Conservation (phyloP, 1,284 basidiomycete species). For the Violaceomyces palustris region DNA sequence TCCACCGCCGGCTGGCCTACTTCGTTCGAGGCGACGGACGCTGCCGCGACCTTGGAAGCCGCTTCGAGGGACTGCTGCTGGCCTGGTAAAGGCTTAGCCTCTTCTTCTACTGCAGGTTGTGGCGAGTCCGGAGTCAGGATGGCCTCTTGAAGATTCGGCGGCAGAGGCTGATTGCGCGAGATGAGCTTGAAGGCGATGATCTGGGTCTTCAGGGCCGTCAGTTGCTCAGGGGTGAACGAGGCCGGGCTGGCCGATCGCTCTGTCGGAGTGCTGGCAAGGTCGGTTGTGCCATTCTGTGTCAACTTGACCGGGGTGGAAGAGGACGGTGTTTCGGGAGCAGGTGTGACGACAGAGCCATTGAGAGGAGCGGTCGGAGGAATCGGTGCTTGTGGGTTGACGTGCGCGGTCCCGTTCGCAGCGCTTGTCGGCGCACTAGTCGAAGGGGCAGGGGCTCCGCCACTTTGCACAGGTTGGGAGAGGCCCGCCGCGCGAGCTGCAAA, state of each 20-base stretch:
- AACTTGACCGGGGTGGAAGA: background rate
- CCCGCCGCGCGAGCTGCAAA: too few species aligned
- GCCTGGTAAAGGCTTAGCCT: constrained; percentile 56
- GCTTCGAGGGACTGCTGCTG: constrained; percentile 59
- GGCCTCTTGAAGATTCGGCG: constrained; percentile 72
- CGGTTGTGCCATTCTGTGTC: constrained; percentile 1
- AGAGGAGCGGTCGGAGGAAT: constrained; percentile 2
- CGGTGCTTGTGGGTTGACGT: background rate
- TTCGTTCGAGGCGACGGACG: constrained; percentile 56
- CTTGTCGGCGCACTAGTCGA: too few species aligned
- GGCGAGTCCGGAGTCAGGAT: constrained; percentile 57
- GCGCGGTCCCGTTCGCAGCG: background rate
- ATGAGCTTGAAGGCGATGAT: constrained; percentile 85
- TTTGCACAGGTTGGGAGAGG: too few species aligned
- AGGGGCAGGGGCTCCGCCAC: too few species aligned
- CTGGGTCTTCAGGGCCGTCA: constrained; percentile 77
- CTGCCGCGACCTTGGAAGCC: constrained; percentile 72
- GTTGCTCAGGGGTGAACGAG: constrained; percentile 68
- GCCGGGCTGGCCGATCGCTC: constrained; percentile 26
- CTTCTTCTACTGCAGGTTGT: constrained; percentile 12
- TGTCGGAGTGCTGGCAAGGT: constrained; percentile 6
- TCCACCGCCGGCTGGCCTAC: too few species aligned
- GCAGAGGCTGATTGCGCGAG: constrained; percentile 71
- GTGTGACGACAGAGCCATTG: too few species aligned
- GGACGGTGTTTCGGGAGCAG: constrained; percentile 5